Conservation (phyloP, 1,284 basidiomycete species). For the Cryptococcus neoformans region DNA sequence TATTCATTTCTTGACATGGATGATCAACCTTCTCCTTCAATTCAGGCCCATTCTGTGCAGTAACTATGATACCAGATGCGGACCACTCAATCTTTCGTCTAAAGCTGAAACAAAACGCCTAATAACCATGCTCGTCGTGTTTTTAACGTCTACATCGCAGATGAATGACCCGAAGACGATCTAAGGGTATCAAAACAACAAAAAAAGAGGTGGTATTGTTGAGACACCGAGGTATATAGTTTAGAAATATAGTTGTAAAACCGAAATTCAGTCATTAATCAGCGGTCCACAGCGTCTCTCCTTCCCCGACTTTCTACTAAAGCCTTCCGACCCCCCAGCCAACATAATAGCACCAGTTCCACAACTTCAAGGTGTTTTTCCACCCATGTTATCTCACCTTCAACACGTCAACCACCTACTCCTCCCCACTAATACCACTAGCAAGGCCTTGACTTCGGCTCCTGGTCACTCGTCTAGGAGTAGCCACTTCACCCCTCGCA, state of each 20-base stretch:
- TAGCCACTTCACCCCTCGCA: slow-evolving; percentile 3
- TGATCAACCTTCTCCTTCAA: too few relatives aligned
- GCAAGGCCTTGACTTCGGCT: slow-evolving; percentile 41
- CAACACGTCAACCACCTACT: slow-evolving; percentile 10
- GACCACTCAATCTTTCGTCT: background rate
- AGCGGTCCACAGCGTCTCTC: background rate
- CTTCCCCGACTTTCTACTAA: background rate
- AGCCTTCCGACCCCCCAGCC: background rate
- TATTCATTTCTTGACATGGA: too few relatives aligned
- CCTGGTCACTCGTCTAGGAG: slow-evolving; percentile 41
- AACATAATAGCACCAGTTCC: too few relatives aligned
- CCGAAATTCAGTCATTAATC: background rate
- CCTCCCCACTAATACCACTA: slow-evolving; percentile 23
- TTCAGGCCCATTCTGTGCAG: too few relatives aligned
- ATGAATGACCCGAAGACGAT: slow-evolving; percentile 3
- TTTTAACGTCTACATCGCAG: slow-evolving; percentile 3
- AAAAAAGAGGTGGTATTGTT: slow-evolving; percentile 11
- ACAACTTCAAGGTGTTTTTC: too few relatives aligned
- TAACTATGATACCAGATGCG: too few relatives aligned
- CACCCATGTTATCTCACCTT: background rate
- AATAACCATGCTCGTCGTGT: background rate
- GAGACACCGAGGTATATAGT: slow-evolving; percentile 12
- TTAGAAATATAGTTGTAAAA: background rate
- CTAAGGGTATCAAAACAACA: background rate
- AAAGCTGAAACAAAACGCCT: background rate